phyloP scores from a whole-genome alignment of 164 flowering plant genomes.

The Kingdonia uniflora region DNA sequence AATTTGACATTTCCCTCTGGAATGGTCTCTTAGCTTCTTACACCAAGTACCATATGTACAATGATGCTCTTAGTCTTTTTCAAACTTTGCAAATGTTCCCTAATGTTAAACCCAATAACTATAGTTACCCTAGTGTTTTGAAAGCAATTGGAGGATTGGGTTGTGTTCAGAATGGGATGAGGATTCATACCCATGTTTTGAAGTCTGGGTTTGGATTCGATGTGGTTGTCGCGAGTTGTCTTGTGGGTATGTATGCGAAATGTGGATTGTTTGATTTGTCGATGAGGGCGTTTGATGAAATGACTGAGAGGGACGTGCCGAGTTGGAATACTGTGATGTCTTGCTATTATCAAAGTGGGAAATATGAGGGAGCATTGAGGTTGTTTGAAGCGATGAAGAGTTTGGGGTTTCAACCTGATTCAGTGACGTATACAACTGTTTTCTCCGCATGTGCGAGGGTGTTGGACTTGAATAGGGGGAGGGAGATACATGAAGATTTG shows the following conservation, averaged over 20 bases:
- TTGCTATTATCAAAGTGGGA: conserved; percentile 51
- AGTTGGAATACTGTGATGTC: conserved; percentile 68
- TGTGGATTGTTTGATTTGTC: conserved; percentile 33
- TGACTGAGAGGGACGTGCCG: conserved; percentile 50
- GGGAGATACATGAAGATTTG: conserved; percentile 33
- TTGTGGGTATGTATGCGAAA: conserved; percentile 45
- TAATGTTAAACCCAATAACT: conserved; percentile 37
- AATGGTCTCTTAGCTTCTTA: conserved; percentile 48
- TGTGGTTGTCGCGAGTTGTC: conserved; percentile 48
- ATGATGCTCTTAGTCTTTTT: conserved; percentile 40
- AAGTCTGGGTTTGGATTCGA: conserved; percentile 36
- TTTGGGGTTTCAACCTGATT: conserved; percentile 42
- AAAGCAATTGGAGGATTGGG: conserved; percentile 50
- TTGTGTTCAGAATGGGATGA: conserved; percentile 25
- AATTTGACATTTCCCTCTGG: conserved; percentile 51
- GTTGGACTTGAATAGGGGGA: conserved; percentile 47
- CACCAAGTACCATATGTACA: conserved; percentile 37
- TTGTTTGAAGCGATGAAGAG: conserved; percentile 44
- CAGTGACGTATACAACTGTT: conserved; percentile 39
- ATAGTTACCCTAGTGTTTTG: conserved; percentile 51
- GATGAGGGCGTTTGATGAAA: conserved; percentile 42
- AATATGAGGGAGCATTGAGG: conserved; percentile 42
- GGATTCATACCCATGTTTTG: conserved; percentile 34
- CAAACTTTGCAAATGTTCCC: conserved; percentile 18
- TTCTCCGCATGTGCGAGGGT: conserved; percentile 47